Evolutionary conservation across 352 stramenopile species (phyloP).

Genomic region (Globisporangium parvum): DNA sequence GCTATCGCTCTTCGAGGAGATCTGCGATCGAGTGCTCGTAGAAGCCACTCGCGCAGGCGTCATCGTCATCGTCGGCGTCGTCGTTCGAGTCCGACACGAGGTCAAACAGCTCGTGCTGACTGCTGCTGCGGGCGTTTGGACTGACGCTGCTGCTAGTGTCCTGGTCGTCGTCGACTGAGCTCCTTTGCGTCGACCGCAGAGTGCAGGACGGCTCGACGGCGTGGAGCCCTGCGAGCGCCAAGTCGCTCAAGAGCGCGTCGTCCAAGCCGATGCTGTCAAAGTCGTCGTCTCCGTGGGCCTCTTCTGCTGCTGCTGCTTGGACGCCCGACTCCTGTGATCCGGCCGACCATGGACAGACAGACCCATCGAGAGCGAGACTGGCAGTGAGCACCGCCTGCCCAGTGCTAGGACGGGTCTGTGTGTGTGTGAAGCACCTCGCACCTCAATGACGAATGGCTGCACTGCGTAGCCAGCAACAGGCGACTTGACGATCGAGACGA

Average conservation of each 20-base stretch:
- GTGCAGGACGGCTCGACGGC: constrained; percentile 36
- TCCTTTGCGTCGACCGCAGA: constrained; percentile 58
- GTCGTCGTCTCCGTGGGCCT: neutral
- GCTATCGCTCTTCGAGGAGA: constrained; percentile 12
- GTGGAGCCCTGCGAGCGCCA: constrained; percentile 35
- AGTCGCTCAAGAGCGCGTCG: constrained; percentile 48
- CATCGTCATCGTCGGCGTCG: constrained; percentile 23
- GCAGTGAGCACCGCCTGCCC: neutral
- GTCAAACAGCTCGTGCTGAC: constrained; percentile 27
- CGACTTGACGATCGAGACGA: constrained; percentile 61
- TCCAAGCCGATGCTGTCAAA: constrained; percentile 32
- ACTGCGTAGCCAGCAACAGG: constrained; percentile 44
- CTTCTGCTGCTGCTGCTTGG: constrained; percentile 19
- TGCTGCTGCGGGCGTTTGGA: constrained; percentile 3
- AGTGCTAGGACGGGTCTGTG: neutral
- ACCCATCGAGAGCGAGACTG: no score
- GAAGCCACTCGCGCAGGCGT: neutral
- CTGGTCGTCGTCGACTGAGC: constrained; percentile 17
- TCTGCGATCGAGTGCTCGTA: constrained; percentile 18
- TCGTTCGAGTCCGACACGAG: constrained; percentile 56
- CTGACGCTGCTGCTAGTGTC: constrained; percentile 4
- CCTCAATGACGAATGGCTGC: constrained; percentile 60
- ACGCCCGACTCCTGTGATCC: constrained; percentile 33
- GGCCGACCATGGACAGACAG: neutral
- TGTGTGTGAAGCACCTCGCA: constrained; percentile 14